Percentiles rank a stretch among this genome's conserved stretches.
phyloP scores from a whole-genome alignment of 768 basidiomycete genomes.

The Naganishia randhawae region DNA sequence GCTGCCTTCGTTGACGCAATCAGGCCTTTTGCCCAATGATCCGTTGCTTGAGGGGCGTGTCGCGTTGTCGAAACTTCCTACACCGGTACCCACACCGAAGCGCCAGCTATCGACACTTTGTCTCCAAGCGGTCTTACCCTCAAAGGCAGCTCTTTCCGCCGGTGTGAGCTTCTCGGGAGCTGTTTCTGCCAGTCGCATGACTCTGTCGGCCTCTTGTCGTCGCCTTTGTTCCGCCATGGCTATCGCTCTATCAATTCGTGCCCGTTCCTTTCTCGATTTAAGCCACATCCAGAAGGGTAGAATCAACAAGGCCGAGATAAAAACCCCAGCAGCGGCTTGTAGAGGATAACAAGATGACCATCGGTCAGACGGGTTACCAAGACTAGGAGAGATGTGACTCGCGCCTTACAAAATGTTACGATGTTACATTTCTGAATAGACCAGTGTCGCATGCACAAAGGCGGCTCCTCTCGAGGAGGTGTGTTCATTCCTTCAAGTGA shows the following conservation, averaged over 20 bases:
- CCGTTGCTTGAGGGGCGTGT: too few relatives aligned
- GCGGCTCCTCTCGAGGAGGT: not conserved
- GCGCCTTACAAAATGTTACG: not conserved
- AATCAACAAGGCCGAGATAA: not conserved
- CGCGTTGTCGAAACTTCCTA: not conserved
- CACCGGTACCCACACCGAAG: not conserved
- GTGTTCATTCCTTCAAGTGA: not conserved
- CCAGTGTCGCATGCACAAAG: not conserved
- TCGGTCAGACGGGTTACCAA: not conserved
- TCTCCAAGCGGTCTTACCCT: constrained; percentile 26
- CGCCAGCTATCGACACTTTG: constrained; percentile 6
- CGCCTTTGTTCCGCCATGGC: not conserved
- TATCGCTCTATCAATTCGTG: not conserved
- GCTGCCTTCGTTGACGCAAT: not conserved
- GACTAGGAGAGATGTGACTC: not conserved
- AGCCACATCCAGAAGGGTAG: not conserved
- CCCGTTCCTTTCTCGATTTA: not conserved
- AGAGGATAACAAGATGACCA: not conserved
- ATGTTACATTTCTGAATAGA: not conserved
- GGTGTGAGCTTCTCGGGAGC: constrained; percentile 19
- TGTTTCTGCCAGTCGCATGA: not conserved
- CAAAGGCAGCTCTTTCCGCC: constrained; percentile 18
- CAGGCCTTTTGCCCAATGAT: not conserved
- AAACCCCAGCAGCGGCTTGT: not conserved
- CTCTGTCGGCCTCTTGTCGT: not conserved